Percentiles rank a stretch among this genome's conserved stretches.
Conservation (phyloP, 2,329 filamentous ascomycete species). For the Paracorniculantispora psalliotae region DNA sequence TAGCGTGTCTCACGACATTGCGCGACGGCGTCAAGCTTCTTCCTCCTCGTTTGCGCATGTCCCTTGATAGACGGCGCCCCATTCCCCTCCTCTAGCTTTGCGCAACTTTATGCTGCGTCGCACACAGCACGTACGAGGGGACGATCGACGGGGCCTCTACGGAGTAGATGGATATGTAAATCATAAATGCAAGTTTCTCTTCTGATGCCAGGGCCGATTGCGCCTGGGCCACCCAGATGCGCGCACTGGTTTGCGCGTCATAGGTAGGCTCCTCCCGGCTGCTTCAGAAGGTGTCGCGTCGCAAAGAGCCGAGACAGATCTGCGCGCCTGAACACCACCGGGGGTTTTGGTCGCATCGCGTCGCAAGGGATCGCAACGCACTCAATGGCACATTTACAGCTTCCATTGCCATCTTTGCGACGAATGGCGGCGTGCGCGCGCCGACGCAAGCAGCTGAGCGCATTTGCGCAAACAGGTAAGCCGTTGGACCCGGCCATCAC, state of each 20-base stretch:
- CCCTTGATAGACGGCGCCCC: neutral
- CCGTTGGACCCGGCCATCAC: neutral
- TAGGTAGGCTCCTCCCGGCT: no score
- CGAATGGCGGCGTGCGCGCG: neutral
- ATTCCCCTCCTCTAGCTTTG: neutral
- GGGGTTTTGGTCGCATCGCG: constrained; percentile 6
- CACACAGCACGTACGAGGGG: no score
- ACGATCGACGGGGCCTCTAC: no score
- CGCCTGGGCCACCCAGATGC: no score
- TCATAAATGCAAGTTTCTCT: no score
- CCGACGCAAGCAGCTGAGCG: neutral
- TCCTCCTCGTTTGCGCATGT: neutral
- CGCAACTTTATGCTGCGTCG: neutral
- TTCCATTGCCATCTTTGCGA: neutral
- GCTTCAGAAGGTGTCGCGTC: neutral
- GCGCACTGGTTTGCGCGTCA: no score
- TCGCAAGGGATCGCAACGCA: neutral
- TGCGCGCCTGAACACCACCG: neutral
- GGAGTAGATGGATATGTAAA: no score
- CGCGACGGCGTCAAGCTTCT: neutral
- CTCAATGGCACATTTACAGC: neutral
- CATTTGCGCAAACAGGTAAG: neutral
- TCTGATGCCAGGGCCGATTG: no score
- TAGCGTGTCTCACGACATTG: neutral
- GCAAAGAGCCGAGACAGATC: constrained; percentile 1